These are phyloP conservation scores for Auriscalpium vulgare DNA, from an alignment of 768 basidiomycete genomes.

Conservation along the genomic window DNA sequence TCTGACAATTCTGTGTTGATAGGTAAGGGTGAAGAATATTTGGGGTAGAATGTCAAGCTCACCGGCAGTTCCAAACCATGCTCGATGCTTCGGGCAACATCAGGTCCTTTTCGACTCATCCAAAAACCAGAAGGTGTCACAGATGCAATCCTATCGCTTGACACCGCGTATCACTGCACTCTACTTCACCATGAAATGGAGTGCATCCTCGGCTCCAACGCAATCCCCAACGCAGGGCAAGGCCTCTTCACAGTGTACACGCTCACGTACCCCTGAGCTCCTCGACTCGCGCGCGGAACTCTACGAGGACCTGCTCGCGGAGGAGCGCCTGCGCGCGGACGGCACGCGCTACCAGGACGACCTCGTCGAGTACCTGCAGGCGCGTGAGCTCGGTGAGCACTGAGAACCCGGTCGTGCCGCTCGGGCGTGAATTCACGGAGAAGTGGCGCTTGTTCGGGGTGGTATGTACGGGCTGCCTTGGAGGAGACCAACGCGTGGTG, in stretches of 20 bases:
- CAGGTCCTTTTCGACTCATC: no score
- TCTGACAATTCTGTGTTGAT: no score
- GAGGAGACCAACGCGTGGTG: no score
- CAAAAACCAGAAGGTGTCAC: no score
- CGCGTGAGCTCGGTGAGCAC: neutral
- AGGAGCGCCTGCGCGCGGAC: conserved; percentile 30
- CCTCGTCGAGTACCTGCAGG: conserved; percentile 23
- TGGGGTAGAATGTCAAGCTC: no score
- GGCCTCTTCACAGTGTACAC: conserved; percentile 37
- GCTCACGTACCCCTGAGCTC: conserved; percentile 33
- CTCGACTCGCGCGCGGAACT: conserved; percentile 34
- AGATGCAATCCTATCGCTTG: conserved; percentile 44
- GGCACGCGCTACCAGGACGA: conserved; percentile 29
- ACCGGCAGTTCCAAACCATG: no score
- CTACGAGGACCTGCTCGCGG: conserved; percentile 26
- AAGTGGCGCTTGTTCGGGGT: conserved; percentile 34
- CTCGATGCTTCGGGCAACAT: no score
- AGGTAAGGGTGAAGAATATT: no score
- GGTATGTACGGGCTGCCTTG: conserved; percentile 16
- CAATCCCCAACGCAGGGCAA: conserved; percentile 47
- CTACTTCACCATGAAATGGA: no score
- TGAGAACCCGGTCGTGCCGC: conserved; percentile 24
- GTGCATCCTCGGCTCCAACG: no score
- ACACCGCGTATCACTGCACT: conserved; percentile 39
- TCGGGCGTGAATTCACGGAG: conserved; percentile 40